Percentiles rank a stretch among this genome's conserved stretches.
phyloP scores from a whole-genome alignment of 805 yeast species.

The Komagataella phaffii region DNA sequence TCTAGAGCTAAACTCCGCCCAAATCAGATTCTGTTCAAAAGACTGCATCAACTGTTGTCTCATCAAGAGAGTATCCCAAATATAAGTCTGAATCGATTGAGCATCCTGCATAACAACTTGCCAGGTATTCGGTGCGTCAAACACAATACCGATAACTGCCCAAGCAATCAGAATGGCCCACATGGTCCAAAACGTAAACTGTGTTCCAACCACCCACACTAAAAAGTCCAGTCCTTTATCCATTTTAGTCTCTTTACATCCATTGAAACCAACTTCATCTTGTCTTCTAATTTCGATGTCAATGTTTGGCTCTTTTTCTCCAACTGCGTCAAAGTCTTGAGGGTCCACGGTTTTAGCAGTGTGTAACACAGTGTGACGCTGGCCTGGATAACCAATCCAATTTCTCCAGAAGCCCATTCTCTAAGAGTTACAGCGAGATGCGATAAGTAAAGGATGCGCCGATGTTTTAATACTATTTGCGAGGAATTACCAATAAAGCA shows the following conservation, averaged over 20 bases:
- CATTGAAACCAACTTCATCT: neutral
- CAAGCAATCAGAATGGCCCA: neutral
- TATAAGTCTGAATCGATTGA: conserved; percentile 23
- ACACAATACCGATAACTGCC: neutral
- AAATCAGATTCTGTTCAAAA: conserved; percentile 13
- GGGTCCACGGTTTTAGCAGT: neutral
- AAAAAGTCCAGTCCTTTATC: neutral
- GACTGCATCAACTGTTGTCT: conserved; percentile 21
- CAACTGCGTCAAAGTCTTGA: neutral
- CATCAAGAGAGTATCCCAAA: conserved; percentile 25
- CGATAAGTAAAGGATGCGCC: too few species aligned
- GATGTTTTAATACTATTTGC: neutral
- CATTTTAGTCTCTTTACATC: neutral
- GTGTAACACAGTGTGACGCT: neutral
- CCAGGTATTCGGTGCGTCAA: conserved; percentile 10
- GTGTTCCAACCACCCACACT: neutral
- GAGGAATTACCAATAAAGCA: neutral
- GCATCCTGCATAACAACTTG: conserved; percentile 29
- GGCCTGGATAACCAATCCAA: neutral
- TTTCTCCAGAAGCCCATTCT: neutral
- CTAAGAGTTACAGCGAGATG: too few species aligned
- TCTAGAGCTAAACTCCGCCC: conserved; percentile 17
- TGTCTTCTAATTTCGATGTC: neutral
- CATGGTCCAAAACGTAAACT: neutral
- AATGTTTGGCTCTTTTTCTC: neutral